phyloP scores from a whole-genome alignment of 1,284 basidiomycete species.

The Porogramme epimiltina region DNA sequence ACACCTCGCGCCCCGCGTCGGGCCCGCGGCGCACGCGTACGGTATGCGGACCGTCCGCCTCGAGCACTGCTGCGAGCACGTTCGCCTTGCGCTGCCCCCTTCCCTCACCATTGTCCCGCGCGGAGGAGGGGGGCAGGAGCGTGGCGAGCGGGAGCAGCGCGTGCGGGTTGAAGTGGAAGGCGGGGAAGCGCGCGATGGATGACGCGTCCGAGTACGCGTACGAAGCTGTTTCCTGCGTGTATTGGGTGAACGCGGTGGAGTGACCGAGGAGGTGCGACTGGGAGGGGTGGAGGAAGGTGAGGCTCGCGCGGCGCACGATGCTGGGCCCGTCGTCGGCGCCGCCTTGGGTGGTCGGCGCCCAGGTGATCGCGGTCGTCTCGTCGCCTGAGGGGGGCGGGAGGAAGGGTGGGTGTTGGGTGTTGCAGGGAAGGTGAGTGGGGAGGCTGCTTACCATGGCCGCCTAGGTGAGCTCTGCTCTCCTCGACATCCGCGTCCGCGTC shows the following conservation, averaged over 20 bases:
- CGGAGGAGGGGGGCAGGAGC: constrained; percentile 28
- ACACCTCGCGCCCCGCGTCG: too few relatives aligned
- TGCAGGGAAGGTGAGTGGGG: too few relatives aligned
- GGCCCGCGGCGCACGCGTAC: constrained; percentile 64
- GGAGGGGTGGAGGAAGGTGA: constrained; percentile 24
- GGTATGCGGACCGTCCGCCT: constrained; percentile 72
- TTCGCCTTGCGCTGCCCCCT: constrained; percentile 30
- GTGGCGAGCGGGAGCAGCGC: constrained; percentile 49
- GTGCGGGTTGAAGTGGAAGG: constrained; percentile 67
- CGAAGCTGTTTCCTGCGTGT: constrained; percentile 43
- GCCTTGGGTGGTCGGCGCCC: constrained; percentile 49
- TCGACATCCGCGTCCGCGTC: too few relatives aligned
- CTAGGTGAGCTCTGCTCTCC: too few relatives aligned
- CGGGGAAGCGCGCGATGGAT: constrained; percentile 66
- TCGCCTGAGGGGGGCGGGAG: background rate
- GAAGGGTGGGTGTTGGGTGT: too few relatives aligned
- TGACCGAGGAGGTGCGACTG: background rate
- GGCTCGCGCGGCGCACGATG: constrained; percentile 4
- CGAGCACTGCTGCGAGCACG: constrained; percentile 63
- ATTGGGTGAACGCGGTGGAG: constrained; percentile 25
- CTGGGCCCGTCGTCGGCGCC: constrained; percentile 3
- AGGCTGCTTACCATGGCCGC: too few relatives aligned
- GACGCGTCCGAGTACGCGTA: constrained; percentile 60
- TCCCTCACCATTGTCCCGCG: constrained; percentile 2
- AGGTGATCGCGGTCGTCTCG: constrained; percentile 49